Base-by-base conservation (phyloP, 2,329 filamentous ascomycete species). In the Epichloe elymi region DNA sequence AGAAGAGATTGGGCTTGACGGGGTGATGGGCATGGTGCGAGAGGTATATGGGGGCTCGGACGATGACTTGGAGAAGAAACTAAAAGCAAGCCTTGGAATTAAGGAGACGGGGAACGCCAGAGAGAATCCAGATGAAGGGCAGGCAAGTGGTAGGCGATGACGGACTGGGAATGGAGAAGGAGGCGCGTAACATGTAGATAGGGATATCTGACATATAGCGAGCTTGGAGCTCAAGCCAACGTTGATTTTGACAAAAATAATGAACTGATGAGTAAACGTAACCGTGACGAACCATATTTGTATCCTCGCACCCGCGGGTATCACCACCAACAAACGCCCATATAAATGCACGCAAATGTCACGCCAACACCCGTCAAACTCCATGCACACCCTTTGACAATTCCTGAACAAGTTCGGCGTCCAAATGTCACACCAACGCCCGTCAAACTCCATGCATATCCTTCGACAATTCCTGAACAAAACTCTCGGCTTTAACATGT, bases 1-100 rank as follows among this genome's bases (percentile, higher is more conserved):
- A 67, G 75, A 90, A 7, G 93, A 97, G 66, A 79, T 97, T 37
- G 87, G 86, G 0, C 74, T 82, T n/a, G 76, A 81, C 47, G 87
- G 86, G 0, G 85, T 93, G 12, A 79, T 82, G 17, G 82, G 80
- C 0, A 67, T 96, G 55, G 80, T 89, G 4, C 68, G 79, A 62
- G 66, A 75, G 50, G 72, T 83, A 0, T 85, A 80, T 63, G 78
- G 74, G 1, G 70, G 71, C 7, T 69, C 71, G 43, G 69, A 69
- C 2, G 70, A 74, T 3, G 77, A 82, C 56, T 61, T 84, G 48
- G 75, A 83, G 55, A 74, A 70, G 61, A 80, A 79, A 60, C 65
- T 89, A 46, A 68, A 73, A 26, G 72, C 74, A 48, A 88, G 80
- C 61, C 65, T 88, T 44, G 81, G 79, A 5, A 67, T 84, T 47